These are phyloP conservation scores for Pelargonium cotyledonis DNA, from an alignment of 441 rosid species.

Conservation along the genomic window DNA sequence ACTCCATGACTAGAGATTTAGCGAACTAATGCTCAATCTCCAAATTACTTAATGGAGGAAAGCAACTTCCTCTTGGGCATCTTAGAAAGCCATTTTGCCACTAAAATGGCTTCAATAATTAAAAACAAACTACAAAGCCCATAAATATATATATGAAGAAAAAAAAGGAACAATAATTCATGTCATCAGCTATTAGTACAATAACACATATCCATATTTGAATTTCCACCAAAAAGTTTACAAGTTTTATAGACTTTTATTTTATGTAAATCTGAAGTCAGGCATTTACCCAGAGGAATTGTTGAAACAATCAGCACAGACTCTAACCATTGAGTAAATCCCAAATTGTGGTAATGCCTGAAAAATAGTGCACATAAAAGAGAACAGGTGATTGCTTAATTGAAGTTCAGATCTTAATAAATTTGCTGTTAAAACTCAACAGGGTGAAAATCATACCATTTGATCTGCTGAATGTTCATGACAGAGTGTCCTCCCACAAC, in stretches of 20 bases:
- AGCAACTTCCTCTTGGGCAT: not conserved
- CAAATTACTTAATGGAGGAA: not conserved
- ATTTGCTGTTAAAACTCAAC: not conserved
- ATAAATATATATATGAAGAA: too few relatives aligned
- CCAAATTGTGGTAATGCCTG: constrained; percentile 67
- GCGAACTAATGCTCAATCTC: too few relatives aligned
- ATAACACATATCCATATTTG: too few relatives aligned
- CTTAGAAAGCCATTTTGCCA: not conserved
- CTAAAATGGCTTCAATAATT: not conserved
- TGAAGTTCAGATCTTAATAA: not conserved
- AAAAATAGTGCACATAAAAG: constrained; percentile 15
- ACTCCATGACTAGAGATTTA: too few relatives aligned
- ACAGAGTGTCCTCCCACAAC: constrained; percentile 70
- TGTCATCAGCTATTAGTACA: too few relatives aligned
- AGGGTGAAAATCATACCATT: constrained; percentile 37
- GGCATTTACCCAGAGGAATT: constrained; percentile 39
- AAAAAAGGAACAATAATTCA: too few relatives aligned
- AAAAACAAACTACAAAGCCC: too few relatives aligned
- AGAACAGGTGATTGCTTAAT: not conserved
- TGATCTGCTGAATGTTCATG: constrained; percentile 66
- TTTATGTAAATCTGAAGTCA: constrained; percentile 3
- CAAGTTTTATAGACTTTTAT: not conserved
- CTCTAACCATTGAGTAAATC: constrained; percentile 46
- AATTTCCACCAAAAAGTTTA: not conserved
- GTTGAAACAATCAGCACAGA: constrained; percentile 63